Evolutionary conservation across 768 basidiomycete species (phyloP).

Genomic region (Trametes cinnabarina): DNA sequence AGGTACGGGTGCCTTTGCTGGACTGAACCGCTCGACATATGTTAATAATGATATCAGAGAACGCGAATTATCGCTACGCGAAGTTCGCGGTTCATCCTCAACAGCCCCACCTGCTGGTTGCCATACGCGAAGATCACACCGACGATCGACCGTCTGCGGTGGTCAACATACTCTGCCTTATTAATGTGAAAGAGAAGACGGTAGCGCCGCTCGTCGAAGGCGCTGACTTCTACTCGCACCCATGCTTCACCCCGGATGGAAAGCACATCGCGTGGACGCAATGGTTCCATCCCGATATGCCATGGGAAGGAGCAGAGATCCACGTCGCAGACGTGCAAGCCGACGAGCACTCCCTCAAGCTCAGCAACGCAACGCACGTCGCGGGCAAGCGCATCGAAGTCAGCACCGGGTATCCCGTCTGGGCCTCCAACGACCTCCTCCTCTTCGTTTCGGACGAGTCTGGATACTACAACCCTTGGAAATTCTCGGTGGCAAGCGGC

Average conservation of each 20-base stretch:
- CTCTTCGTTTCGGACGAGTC: slow-evolving; percentile 64
- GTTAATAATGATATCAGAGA: slow-evolving; percentile 32
- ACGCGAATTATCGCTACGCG: slow-evolving; percentile 57
- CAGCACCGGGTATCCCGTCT: slow-evolving; percentile 57
- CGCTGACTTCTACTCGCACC: slow-evolving; percentile 69
- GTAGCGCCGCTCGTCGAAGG: slow-evolving; percentile 50
- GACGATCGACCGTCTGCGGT: slow-evolving; percentile 47
- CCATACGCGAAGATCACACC: slow-evolving; percentile 73
- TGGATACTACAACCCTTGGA: slow-evolving; percentile 70
- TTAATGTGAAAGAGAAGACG: slow-evolving; percentile 46
- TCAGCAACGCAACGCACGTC: slow-evolving; percentile 42
- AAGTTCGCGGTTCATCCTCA: slow-evolving; percentile 58
- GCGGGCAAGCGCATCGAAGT: slow-evolving; percentile 51
- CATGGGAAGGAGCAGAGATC: slow-evolving; percentile 66
- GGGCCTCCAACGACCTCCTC: slow-evolving; percentile 54
- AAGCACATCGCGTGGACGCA: slow-evolving; percentile 57
- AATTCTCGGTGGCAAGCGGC: slow-evolving; percentile 38
- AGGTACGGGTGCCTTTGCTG: slow-evolving; percentile 39
- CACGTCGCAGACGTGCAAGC: slow-evolving; percentile 47
- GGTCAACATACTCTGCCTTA: slow-evolving; percentile 54
- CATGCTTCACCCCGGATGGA: slow-evolving; percentile 61
- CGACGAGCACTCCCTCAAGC: slow-evolving; percentile 24
- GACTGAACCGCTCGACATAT: slow-evolving; percentile 7
- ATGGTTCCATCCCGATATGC: slow-evolving; percentile 71
- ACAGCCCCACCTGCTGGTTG: slow-evolving; percentile 51